A percentile compares a stretch with the other conserved stretches of the same genome.
phyloP scores from a whole-genome alignment of 2,329 filamentous ascomycete species.

The Colletotrichum sp. region DNA sequence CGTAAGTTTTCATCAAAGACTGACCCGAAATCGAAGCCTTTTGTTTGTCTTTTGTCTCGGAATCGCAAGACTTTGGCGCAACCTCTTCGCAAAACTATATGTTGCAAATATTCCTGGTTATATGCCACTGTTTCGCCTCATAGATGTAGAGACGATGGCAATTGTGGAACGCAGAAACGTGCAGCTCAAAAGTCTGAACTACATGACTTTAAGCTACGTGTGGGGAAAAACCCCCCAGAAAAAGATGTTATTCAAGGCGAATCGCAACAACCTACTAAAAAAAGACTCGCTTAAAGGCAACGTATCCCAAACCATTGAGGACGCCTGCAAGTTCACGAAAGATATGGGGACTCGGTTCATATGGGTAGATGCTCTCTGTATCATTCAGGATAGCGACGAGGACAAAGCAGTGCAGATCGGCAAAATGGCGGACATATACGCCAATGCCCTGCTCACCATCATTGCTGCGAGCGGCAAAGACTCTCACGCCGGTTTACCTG shows the following conservation, averaged over 20 bases:
- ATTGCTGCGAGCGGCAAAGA: not conserved
- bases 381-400: not conserved
- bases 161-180: not conserved
- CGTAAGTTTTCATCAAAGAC: not conserved
- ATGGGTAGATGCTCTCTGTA: not conserved
- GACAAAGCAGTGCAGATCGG: not conserved
- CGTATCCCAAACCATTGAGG: not conserved
- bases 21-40: not conserved
- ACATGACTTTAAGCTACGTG: not conserved
- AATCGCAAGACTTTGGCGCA: no score
- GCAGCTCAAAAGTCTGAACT: not conserved
- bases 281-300: rapidly evolving
- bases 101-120: no score
- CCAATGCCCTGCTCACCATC: not conserved
- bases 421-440: not conserved
- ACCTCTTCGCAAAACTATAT: no score
- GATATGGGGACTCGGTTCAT: not conserved
- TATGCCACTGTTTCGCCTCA: not conserved
- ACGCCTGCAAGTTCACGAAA: not conserved
- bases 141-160: not conserved
- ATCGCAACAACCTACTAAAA: not conserved
- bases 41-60: no score
- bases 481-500: not conserved
- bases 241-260: not conserved
- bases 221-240: not conserved